These are phyloP conservation scores for Eimeria praecox DNA, from an alignment of 169 alveolate genomes.

Conservation along the genomic window DNA sequence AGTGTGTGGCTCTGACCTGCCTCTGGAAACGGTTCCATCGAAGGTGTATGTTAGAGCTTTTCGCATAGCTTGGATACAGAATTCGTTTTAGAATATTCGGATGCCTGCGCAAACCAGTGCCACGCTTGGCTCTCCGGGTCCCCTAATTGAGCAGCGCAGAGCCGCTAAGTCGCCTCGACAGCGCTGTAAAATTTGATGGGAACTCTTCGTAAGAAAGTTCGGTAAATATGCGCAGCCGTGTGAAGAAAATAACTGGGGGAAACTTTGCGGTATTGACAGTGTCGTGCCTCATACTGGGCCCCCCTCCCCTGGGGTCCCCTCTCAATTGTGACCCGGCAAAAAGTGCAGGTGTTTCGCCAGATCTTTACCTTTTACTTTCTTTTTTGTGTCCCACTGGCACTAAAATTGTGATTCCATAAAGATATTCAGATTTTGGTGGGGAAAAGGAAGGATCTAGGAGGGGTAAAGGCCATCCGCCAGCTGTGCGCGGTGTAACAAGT, in stretches of 20 bases:
- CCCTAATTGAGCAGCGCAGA: neutral
- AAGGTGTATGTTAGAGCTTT: neutral
- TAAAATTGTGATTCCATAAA: constrained; percentile 36
- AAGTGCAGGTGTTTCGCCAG: neutral
- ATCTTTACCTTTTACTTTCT: neutral
- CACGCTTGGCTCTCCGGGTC: constrained; percentile 12
- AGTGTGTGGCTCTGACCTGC: neutral
- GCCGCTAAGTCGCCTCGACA: neutral
- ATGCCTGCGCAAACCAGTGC: neutral
- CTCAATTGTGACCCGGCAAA: constrained; percentile 38
- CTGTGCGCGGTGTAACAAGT: constrained; percentile 36
- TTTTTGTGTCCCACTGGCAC: neutral
- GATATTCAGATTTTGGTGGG: neutral
- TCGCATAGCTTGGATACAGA: neutral
- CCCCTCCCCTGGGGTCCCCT: constrained; percentile 49
- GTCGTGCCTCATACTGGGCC: neutral
- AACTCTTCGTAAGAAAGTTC: neutral
- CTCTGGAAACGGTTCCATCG: neutral
- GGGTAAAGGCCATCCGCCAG: constrained; percentile 17
- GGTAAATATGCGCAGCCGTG: neutral
- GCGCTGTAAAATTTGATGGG: neutral
- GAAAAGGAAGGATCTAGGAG: neutral
- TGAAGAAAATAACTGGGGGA: neutral
- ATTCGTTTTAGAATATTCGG: neutral
- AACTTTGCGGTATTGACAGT: neutral